phyloP scores from a whole-genome alignment of 208 protist genomes.

The Plasmodiophora brassicae region DNA sequence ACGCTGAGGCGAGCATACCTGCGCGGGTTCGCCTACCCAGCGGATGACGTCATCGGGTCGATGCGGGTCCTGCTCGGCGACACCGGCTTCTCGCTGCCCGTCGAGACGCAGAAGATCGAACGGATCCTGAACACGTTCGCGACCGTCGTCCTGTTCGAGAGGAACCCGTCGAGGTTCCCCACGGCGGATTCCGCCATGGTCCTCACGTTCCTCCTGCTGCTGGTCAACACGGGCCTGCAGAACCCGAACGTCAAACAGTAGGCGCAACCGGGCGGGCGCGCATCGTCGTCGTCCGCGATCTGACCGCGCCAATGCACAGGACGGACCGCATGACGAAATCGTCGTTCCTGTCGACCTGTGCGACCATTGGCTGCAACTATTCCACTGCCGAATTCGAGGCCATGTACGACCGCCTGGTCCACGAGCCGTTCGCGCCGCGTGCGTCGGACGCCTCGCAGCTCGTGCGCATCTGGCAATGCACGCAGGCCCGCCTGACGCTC shows the following conservation, averaged over 20 bases:
- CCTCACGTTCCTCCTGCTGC: neutral
- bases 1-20: neutral
- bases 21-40: neutral
- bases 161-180: neutral
- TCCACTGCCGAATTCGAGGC: neutral
- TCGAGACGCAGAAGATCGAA: constrained; percentile 4
- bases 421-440: neutral
- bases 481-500: neutral
- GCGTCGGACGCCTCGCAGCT: neutral
- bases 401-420: neutral
- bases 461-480: neutral
- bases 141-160: neutral
- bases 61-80: neutral
- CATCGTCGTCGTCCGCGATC: no score
- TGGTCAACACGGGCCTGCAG: neutral
- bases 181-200: neutral
- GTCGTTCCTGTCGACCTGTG: neutral
- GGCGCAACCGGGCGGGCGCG: no score
- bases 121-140: neutral
- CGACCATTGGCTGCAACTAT: neutral
- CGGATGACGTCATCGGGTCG: constrained; percentile 1
- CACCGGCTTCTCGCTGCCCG: neutral
- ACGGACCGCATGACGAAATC: neutral
- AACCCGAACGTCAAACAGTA: neutral
- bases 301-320: neutral